A percentile compares a stretch with the other conserved stretches of the same genome.
These are phyloP conservation scores for Penicillium nordicum DNA, from an alignment of 2,329 filamentous ascomycete species.

Conservation along the genomic window DNA sequence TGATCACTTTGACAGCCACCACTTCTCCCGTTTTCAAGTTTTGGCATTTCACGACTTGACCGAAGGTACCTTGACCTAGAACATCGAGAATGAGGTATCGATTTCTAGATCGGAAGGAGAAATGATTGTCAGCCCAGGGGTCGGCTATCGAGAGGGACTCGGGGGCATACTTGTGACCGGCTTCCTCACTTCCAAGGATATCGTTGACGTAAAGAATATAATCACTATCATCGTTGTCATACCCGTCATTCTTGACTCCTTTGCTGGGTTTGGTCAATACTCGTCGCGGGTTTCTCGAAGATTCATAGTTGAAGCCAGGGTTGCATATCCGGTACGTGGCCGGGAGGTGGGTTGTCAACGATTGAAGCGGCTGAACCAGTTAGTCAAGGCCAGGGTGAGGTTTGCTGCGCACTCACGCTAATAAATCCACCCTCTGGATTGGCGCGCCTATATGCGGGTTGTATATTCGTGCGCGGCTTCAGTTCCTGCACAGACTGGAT, in stretches of 20 bases:
- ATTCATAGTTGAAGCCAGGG: conserved; percentile 96
- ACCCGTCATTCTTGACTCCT: conserved; percentile 96
- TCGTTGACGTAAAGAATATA: conserved; percentile 99
- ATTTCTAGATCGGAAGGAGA: conserved; percentile 56
- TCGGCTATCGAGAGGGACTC: not conserved
- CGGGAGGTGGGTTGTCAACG: conserved; percentile 85
- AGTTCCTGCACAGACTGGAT: conserved; percentile 70
- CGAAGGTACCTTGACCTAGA: conserved; percentile 93
- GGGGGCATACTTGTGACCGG: conserved; percentile 79
- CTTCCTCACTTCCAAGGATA: conserved; percentile 94
- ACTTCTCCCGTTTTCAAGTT: conserved; percentile 98
- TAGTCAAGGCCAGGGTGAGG: conserved; percentile 9
- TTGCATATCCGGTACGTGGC: conserved; percentile 98
- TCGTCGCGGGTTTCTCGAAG: conserved; percentile 88
- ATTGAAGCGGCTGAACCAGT: conserved; percentile 76
- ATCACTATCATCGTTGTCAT: conserved; percentile 98
- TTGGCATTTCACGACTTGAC: conserved; percentile 98
- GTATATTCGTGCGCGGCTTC: conserved; percentile 75
- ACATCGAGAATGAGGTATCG: conserved; percentile 97
- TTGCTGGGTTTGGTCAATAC: conserved; percentile 98
- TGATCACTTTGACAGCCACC: conserved; percentile 97
- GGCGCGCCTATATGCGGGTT: conserved; percentile 86
- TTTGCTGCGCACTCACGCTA: conserved; percentile 61
- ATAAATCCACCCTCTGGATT: conserved; percentile 98
- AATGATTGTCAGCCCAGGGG: conserved; percentile 9